A percentile compares a stretch with the other conserved stretches of the same genome.
Conservation (phyloP, 202 grass and related monocot genomes). For the Zoysia matrella region DNA sequence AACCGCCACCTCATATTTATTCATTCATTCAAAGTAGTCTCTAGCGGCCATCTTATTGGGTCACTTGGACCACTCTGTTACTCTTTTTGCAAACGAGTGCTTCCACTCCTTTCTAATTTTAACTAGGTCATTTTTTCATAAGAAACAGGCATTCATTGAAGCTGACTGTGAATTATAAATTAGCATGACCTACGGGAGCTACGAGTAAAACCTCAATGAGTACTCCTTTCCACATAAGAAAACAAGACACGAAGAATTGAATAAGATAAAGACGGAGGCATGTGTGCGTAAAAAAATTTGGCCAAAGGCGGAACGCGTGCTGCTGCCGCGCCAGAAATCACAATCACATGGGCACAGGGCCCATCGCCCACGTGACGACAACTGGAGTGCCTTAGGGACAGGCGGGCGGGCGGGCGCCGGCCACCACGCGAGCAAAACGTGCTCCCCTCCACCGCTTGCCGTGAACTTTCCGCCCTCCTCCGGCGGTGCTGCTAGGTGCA, state of each 20-base stretch:
- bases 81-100: background rate
- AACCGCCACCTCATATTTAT: background rate
- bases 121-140: no score
- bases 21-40: background rate
- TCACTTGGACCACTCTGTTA: background rate
- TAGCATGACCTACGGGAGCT: no score
- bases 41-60: background rate
- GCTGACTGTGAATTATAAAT: no score
- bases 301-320: conserved; percentile 44
- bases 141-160: no score
- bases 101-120: no score
- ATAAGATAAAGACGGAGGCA: background rate
- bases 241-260: background rate
- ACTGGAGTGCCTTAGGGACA: no score
- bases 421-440: conserved; percentile 64
- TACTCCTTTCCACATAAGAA: background rate
- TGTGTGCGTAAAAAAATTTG: background rate
- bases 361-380: conserved; percentile 48
- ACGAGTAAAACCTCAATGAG: no score
- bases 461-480: conserved; percentile 38
- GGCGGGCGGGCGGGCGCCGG: background rate
- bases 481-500: no score
- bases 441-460: conserved; percentile 9
- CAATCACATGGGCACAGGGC: conserved; percentile 37
- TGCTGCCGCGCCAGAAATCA: background rate